Conservation (phyloP, 768 basidiomycete species). For the Macrolepiota dolichaula region DNA sequence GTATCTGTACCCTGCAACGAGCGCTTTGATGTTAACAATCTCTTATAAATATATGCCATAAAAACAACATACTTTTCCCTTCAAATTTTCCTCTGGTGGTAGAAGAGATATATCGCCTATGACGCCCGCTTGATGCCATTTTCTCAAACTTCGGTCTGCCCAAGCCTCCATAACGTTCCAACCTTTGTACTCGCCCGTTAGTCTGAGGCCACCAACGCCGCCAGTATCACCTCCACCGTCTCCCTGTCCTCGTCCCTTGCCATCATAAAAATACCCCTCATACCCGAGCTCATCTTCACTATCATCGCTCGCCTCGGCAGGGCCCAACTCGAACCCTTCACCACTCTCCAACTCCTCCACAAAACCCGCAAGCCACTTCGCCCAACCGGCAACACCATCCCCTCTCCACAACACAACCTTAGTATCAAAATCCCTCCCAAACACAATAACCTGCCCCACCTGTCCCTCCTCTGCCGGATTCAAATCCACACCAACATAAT, state of each 20-base stretch:
- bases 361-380: conserved; percentile 87
- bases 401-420: conserved; percentile 95
- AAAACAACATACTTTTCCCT: conserved; percentile 36
- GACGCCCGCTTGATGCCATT: conserved; percentile 82
- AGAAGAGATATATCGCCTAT: conserved; percentile 46
- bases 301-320: conserved; percentile 57
- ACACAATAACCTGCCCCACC: conserved; percentile 93
- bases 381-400: conserved; percentile 91
- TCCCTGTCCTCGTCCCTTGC: conserved; percentile 70
- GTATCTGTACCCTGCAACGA: conserved; percentile 37
- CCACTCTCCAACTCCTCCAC: conserved; percentile 91
- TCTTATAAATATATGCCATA: not conserved
- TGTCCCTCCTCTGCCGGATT: conserved; percentile 77
- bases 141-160: conserved; percentile 84
- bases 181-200: conserved; percentile 85
- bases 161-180: conserved; percentile 93
- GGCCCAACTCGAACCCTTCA: conserved; percentile 82
- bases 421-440: conserved; percentile 98
- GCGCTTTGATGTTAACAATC: conserved; percentile 12
- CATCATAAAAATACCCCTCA: conserved; percentile 83
- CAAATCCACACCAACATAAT: conserved; percentile 95
- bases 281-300: conserved; percentile 87
- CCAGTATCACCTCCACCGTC: conserved; percentile 78
- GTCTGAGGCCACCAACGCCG: conserved; percentile 62
- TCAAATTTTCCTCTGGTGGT: conserved; percentile 39